phyloP scores from a whole-genome alignment of 2,329 filamentous ascomycete species.

The Scedosporium minutisporum region DNA sequence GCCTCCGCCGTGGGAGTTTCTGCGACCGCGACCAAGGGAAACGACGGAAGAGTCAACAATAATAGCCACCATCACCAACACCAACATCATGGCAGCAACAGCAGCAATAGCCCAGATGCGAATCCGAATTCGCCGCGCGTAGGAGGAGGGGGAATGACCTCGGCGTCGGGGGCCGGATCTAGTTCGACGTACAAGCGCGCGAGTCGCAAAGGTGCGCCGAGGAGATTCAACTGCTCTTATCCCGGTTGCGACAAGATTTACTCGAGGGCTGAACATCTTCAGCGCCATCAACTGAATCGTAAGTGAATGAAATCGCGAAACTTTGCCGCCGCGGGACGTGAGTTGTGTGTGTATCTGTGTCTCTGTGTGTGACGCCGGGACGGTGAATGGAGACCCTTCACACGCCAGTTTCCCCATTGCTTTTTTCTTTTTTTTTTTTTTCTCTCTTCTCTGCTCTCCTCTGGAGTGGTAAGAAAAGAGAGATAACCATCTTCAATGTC shows the following conservation, averaged over 20 bases:
- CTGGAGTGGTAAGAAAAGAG: no score
- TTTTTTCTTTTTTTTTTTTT: no score
- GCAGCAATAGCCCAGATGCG: not conserved
- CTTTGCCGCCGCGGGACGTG: no score
- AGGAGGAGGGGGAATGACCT: not conserved
- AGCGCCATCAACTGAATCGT: conserved; percentile 77
- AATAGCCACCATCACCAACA: no score
- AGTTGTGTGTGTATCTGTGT: no score
- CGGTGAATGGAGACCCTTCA: no score
- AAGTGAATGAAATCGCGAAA: conserved; percentile 23
- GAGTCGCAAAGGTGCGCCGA: conserved; percentile 39
- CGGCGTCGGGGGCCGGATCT: not conserved
- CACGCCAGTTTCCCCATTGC: no score
- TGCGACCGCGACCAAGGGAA: not conserved
- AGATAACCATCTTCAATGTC: no score
- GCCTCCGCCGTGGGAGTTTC: not conserved
- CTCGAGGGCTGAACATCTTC: conserved; percentile 70
- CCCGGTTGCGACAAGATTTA: conserved; percentile 71
- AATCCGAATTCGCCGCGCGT: not conserved
- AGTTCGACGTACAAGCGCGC: conserved; percentile 37
- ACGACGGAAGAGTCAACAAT: not conserved
- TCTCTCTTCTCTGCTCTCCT: no score
- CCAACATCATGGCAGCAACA: not conserved
- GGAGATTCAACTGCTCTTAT: conserved; percentile 54
- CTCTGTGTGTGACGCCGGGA: no score